Conservation (phyloP, 805 yeast genomes). For the Cyberlindnera subsufficiens region DNA sequence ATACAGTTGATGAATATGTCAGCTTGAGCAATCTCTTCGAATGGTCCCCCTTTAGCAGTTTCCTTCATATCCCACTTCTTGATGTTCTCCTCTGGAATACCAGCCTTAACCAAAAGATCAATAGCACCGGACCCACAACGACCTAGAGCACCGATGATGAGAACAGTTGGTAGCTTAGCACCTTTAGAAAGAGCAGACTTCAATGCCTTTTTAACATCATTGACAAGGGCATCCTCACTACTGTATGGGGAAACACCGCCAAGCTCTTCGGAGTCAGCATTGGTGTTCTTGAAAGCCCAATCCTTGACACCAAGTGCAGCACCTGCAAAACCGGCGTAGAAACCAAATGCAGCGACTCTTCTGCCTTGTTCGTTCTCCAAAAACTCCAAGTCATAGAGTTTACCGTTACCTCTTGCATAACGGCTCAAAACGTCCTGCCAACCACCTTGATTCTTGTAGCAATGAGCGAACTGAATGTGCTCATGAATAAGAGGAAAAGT, state of each 20-base stretch:
- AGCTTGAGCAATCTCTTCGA: conserved; percentile 77
- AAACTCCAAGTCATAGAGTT: conserved; percentile 89
- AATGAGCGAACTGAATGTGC: conserved; percentile 98
- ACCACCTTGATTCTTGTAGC: conserved; percentile 96
- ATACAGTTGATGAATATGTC: conserved; percentile 96
- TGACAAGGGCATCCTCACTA: conserved; percentile 68
- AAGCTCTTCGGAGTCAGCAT: conserved; percentile 59
- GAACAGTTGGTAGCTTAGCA: conserved; percentile 66
- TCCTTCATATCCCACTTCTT: conserved; percentile 96
- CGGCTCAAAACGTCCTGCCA: conserved; percentile 89
- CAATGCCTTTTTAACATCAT: conserved; percentile 60
- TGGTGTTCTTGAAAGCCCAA: conserved; percentile 88
- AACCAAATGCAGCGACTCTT: conserved; percentile 99
- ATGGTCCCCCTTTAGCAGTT: conserved; percentile 96
- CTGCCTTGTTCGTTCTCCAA: conserved; percentile 91
- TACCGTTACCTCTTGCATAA: conserved; percentile 89
- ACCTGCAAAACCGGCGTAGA: conserved; percentile 99
- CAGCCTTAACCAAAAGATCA: conserved; percentile 73
- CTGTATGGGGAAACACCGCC: conserved; percentile 80
- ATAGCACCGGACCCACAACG: conserved; percentile 98
- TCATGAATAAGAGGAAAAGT: conserved; percentile 90
- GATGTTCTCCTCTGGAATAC: conserved; percentile 81
- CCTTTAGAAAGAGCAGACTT: conserved; percentile 53
- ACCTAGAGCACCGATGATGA: conserved; percentile 96
- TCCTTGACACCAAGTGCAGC: conserved; percentile 94